Conservation (phyloP, 495 filamentous ascomycete genomes). For the Glarea lozoyensis region DNA sequence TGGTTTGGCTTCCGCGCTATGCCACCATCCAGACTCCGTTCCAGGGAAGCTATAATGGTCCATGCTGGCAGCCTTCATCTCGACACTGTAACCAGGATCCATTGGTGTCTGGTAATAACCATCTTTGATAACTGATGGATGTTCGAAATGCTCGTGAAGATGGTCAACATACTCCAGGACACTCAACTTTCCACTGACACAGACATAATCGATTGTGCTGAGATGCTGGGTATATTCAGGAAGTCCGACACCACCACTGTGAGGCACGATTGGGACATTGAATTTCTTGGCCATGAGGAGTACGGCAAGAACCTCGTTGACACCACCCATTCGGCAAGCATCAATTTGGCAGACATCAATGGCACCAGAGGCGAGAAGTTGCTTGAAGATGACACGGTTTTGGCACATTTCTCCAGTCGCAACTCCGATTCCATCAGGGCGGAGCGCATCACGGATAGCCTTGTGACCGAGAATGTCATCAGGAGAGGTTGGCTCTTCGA, state of each 20-base stretch:
- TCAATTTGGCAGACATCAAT: conserved; percentile 89
- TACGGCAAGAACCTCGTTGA: conserved; percentile 91
- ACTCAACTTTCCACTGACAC: conserved; percentile 70
- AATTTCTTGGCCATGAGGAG: conserved; percentile 84
- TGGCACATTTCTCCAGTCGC: conserved; percentile 97
- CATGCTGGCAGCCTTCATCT: conserved; percentile 90
- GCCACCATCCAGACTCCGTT: conserved; percentile 77
- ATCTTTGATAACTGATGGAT: conserved; percentile 70
- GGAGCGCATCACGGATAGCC: conserved; percentile 70
- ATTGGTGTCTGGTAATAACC: conserved; percentile 83
- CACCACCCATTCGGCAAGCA: conserved; percentile 82
- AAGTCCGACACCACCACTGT: conserved; percentile 81
- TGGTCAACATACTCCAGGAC: conserved; percentile 90
- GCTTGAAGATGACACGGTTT: conserved; percentile 92
- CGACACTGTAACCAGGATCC: conserved; percentile 78
- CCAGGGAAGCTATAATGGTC: conserved; percentile 68
- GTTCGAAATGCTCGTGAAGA: conserved; percentile 85
- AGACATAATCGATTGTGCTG: conserved; percentile 89
- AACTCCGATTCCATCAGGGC: conserved; percentile 68
- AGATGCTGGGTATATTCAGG: conserved; percentile 94
- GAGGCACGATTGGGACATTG: conserved; percentile 75
- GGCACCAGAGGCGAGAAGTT: conserved; percentile 67
- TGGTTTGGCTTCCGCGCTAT: conserved; percentile 53
- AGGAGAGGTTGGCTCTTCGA: conserved; percentile 92
- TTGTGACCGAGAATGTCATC: conserved; percentile 89